Percentiles rank a stretch among this genome's conserved stretches.
These are phyloP conservation scores for Pseudogymnoascus verrucosus DNA, from an alignment of 2,329 filamentous ascomycete genomes.

Conservation along the genomic window DNA sequence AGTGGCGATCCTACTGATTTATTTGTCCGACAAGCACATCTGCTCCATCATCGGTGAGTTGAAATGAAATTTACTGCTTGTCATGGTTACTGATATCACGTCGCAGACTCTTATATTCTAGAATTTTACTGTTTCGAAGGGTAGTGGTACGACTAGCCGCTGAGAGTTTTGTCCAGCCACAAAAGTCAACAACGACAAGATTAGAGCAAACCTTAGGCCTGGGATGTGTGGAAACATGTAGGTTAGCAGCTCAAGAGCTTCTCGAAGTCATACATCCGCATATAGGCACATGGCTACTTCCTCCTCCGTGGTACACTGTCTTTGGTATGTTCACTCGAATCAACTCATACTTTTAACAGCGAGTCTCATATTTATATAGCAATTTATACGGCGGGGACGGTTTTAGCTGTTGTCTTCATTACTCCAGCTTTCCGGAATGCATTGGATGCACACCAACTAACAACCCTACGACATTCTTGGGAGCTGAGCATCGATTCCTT, in stretches of 20 bases:
- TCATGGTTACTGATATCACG: not conserved
- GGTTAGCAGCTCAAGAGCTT: not conserved
- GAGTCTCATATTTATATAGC: not conserved
- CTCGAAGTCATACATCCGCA: not conserved
- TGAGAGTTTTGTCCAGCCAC: not conserved
- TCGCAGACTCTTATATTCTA: not conserved
- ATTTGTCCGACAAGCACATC: constrained; percentile 7
- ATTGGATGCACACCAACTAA: not conserved
- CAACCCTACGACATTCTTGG: not conserved
- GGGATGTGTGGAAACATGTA: not conserved
- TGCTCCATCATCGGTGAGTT: constrained; percentile 7
- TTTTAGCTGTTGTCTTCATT: not conserved
- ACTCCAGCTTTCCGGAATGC: not conserved
- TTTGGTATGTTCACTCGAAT: constrained; percentile 1
- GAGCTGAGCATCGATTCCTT: not conserved
- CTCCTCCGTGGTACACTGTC: constrained; percentile 9
- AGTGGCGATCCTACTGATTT: not conserved
- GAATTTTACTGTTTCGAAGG: not conserved
- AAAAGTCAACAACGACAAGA: not conserved
- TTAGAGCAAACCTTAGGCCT: not conserved
- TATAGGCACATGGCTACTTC: constrained; percentile 1
- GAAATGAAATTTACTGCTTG: not conserved
- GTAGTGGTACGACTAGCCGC: not conserved
- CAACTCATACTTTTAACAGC: not conserved
- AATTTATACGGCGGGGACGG: constrained; percentile 7